Base-by-base conservation (phyloP, 2,329 filamentous ascomycete species). In the Colletotrichum trifolii region DNA sequence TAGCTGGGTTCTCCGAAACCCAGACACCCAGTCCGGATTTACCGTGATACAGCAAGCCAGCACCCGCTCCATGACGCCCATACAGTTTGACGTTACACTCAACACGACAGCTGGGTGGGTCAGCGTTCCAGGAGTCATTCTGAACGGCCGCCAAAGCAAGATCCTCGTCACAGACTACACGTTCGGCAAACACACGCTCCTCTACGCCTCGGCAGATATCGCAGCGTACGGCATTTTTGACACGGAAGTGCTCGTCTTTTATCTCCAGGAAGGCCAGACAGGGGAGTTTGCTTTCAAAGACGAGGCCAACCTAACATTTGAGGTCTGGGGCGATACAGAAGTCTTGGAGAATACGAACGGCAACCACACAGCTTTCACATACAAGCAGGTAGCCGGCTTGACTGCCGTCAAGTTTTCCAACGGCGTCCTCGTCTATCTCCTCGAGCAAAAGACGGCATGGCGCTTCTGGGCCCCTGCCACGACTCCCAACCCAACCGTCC, bases 171-270 rank as follows among this genome's bases (percentile, higher is more conserved):
- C 84, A 0, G 88, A 92, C 68, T 92, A 92, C 66, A 79, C 86
- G 13, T 76, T 92, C 49, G 88, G 87, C 0, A 82, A 83, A 13
- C 76, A 81, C 8, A 85, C 79, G 1, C 72, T 93, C n/a, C 74
- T 91, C 1, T 93, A 92, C 75, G 91, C 88, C 0, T 89, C 90
- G 2, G 88, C 88, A 0, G 90, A 93, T 70, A 84, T 92, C 35
- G 87, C 89, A 67, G 91, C 88, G 0, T 91, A 88, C 85, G 42
- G 76, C 86, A n/a, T 78, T 81, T 50, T 75, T 0, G 78, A 83
- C 45, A 85, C 83, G 72, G 89, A 86, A n/a, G 83, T 88, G 1
- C 74, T 91, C 2, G 76, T 92, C 1, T 76, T 92, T 2, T 92
- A 92, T 67, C 78, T 82, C 3, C 82, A 80, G 87, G 87, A 8